Conservation (phyloP, 345 rosid genomes). For the Mercurialis annua region DNA sequence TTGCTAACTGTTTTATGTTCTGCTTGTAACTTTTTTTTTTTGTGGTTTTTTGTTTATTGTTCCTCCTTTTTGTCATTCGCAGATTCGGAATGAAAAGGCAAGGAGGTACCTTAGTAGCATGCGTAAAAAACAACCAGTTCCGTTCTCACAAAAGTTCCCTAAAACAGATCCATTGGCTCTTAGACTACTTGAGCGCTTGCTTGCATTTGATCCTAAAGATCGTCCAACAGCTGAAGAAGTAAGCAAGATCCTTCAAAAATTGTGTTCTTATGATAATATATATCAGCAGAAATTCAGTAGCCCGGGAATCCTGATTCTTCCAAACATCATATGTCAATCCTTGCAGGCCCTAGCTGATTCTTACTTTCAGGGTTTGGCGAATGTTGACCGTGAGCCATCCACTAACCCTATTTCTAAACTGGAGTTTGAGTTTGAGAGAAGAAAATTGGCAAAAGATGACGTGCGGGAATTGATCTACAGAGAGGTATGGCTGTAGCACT, state of each 20-base stretch:
- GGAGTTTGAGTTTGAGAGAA: slow-evolving; percentile 99
- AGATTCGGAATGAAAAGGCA: slow-evolving; percentile 98
- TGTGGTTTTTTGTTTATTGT: neutral
- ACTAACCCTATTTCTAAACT: slow-evolving; percentile 90
- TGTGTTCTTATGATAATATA: neutral
- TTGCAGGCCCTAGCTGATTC: slow-evolving; percentile 90
- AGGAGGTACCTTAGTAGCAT: slow-evolving; percentile 93
- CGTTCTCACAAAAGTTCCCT: slow-evolving; percentile 80
- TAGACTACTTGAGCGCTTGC: slow-evolving; percentile 61
- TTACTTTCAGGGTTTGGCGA: slow-evolving; percentile 78
- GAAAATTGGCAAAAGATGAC: slow-evolving; percentile 86
- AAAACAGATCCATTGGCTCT: slow-evolving; percentile 79
- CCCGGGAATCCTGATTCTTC: slow-evolving; percentile 7
- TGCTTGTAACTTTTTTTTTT: slow-evolving; percentile 9
- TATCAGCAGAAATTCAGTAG: neutral
- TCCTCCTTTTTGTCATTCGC: slow-evolving; percentile 23
- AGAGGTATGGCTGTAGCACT: slow-evolving; percentile 52
- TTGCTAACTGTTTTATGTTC: neutral
- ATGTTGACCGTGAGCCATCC: slow-evolving; percentile 84
- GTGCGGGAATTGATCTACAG: slow-evolving; percentile 94
- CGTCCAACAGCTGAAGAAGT: slow-evolving; percentile 93
- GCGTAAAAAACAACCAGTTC: slow-evolving; percentile 82
- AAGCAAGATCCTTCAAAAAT: slow-evolving; percentile 1
- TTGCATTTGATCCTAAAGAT: slow-evolving; percentile 98
- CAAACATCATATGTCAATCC: slow-evolving; percentile 13